These are phyloP conservation scores for Trichoderma cornu-damae DNA, from an alignment of 2,329 filamentous ascomycete species.

Conservation along the genomic window DNA sequence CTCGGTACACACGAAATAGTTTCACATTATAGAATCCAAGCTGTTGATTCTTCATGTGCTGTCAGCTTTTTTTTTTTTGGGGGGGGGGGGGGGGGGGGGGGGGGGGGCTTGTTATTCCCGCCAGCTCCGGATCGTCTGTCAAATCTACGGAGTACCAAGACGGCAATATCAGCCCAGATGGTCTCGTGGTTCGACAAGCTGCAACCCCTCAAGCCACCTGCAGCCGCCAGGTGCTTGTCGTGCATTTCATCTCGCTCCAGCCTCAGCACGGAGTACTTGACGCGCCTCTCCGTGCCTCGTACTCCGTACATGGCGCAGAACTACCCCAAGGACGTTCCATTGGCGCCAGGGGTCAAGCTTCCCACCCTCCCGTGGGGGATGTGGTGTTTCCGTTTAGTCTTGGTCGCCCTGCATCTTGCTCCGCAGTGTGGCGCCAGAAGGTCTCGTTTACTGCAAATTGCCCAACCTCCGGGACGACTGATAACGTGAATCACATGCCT, in stretches of 20 bases:
- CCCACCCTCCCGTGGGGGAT: slow-evolving; percentile 5
- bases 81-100: too few species aligned
- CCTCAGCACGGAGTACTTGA: not conserved
- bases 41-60: not conserved
- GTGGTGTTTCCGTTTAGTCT: not conserved
- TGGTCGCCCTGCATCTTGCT: slow-evolving; percentile 16
- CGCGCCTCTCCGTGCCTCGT: not conserved
- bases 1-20: not conserved
- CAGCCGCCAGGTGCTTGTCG: slow-evolving; percentile 12
- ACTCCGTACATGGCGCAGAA: slow-evolving; percentile 1
- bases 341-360: slow-evolving; percentile 10
- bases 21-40: not conserved
- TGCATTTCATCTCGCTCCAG: slow-evolving; percentile 12
- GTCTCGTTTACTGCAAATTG: slow-evolving; percentile 13
- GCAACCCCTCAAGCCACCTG: slow-evolving; percentile 11
- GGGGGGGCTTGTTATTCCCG: not conserved
- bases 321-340: slow-evolving; percentile 3
- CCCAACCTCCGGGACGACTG: slow-evolving; percentile 7
- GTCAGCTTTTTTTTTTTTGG: not conserved
- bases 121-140: not conserved
- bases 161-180: slow-evolving; percentile 14
- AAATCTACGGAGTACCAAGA: slow-evolving; percentile 1
- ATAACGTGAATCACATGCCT: slow-evolving; percentile 18
- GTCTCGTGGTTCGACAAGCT: slow-evolving; percentile 17
- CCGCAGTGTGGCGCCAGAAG: slow-evolving; percentile 11